Conservation (phyloP, 2,329 filamentous ascomycete species). For the Ophiostoma fasciatum region DNA sequence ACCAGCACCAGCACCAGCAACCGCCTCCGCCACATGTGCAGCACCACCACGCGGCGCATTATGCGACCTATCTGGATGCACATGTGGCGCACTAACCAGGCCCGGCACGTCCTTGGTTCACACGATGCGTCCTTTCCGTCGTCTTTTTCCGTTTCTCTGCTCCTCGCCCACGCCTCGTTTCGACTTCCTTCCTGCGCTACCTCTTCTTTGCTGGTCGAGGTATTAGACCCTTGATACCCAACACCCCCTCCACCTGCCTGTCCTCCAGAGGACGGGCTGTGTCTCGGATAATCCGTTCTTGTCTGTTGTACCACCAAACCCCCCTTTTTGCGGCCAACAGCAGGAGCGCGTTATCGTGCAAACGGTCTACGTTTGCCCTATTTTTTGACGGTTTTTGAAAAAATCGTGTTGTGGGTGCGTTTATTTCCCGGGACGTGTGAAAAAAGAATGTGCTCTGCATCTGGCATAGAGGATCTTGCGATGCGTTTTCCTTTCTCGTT, state of each 20-base stretch:
- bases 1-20: slow-evolving; percentile 22
- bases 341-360: slow-evolving; percentile 5
- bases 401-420: slow-evolving; percentile 13
- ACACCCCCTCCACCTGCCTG: slow-evolving; percentile 1
- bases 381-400: slow-evolving; percentile 7
- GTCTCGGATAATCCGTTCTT: slow-evolving; percentile 8
- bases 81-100: slow-evolving; percentile 7
- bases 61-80: slow-evolving; percentile 25
- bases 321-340: slow-evolving; percentile 3
- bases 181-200: slow-evolving; percentile 1
- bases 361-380: slow-evolving; percentile 4
- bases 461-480: slow-evolving; percentile 23
- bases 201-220: slow-evolving; percentile 7
- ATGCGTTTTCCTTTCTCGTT: slow-evolving; percentile 16
- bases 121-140: background rate
- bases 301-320: slow-evolving; percentile 9
- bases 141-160: slow-evolving; percentile 1
- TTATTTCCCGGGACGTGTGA: slow-evolving; percentile 21
- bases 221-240: slow-evolving; percentile 11
- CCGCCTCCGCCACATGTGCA: slow-evolving; percentile 11
- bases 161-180: too few species aligned
- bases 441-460: slow-evolving; percentile 28
- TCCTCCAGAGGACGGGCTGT: slow-evolving; percentile 7
- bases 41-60: slow-evolving; percentile 29
- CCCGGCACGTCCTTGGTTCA: too few species aligned